Conservation (phyloP, 345 rosid species). For the Aurinia saxatilis region DNA sequence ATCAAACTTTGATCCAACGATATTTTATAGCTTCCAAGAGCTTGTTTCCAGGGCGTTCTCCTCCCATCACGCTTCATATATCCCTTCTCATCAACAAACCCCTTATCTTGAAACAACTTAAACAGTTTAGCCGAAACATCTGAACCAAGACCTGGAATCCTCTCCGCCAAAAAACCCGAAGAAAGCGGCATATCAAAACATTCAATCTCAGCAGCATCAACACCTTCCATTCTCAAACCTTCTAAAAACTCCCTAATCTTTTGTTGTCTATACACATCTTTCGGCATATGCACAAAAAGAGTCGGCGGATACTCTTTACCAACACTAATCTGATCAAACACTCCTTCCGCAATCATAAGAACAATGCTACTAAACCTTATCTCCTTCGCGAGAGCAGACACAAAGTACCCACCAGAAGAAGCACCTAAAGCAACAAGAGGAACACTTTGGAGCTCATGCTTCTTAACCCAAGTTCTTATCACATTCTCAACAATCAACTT, state of each 20-base stretch:
- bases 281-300: slow-evolving; percentile 92
- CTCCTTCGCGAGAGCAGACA: slow-evolving; percentile 57
- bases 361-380: slow-evolving; percentile 61
- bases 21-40: slow-evolving; percentile 31
- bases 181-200: slow-evolving; percentile 63
- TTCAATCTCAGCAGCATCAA: slow-evolving; percentile 74
- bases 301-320: slow-evolving; percentile 63
- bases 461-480: slow-evolving; percentile 52
- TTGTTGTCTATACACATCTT: slow-evolving; percentile 53
- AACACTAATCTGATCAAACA: slow-evolving; percentile 54
- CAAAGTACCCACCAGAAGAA: slow-evolving; percentile 89
- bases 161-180: slow-evolving; percentile 42
- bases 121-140: slow-evolving; percentile 48
- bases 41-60: slow-evolving; percentile 54
- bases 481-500: slow-evolving; percentile 39
- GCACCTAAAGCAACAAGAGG: slow-evolving; percentile 92
- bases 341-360: slow-evolving; percentile 85
- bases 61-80: slow-evolving; percentile 79
- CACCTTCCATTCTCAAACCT: slow-evolving; percentile 47
- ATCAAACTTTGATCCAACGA: slow-evolving; percentile 42
- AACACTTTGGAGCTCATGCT: slow-evolving; percentile 49
- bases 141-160: slow-evolving; percentile 52
- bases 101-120: slow-evolving; percentile 44
- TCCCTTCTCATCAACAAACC: slow-evolving; percentile 62
- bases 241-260: slow-evolving; percentile 52